Conservation (phyloP, 768 basidiomycete species). For the Neoboletus brunneissimus region DNA sequence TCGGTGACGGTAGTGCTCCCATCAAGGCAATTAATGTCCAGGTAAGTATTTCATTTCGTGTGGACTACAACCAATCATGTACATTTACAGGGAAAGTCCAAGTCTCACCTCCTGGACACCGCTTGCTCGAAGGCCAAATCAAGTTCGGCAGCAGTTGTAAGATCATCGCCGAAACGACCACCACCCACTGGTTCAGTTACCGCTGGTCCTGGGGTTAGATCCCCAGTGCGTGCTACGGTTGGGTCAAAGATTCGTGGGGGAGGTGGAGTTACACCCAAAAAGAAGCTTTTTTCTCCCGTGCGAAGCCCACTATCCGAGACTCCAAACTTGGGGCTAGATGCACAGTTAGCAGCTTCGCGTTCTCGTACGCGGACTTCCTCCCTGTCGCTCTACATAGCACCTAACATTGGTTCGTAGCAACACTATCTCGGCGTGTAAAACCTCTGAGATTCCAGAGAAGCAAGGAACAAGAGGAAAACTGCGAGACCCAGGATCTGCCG, state of each 20-base stretch:
- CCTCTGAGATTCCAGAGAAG: conserved; percentile 11
- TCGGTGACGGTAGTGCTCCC: conserved; percentile 47
- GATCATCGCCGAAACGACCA: conserved; percentile 11
- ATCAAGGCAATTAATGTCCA: conserved; percentile 58
- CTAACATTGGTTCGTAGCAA: conserved; percentile 10
- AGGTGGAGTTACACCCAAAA: conserved; percentile 23
- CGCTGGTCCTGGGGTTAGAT: conserved; percentile 10
- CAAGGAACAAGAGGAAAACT: conserved; percentile 7
- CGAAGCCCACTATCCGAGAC: conserved; percentile 27
- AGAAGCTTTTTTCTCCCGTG: conserved; percentile 20
- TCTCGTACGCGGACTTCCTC: conserved; percentile 21
- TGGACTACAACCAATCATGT: neutral
- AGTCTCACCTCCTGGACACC: conserved; percentile 4
- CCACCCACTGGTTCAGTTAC: neutral
- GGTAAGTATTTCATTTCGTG: conserved; percentile 34
- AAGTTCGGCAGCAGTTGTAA: conserved; percentile 4
- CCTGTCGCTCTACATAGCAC: neutral
- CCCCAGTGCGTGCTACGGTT: conserved; percentile 19
- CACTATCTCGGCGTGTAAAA: conserved; percentile 12
- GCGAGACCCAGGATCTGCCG: neutral
- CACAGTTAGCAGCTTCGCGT: conserved; percentile 7
- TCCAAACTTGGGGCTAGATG: conserved; percentile 15
- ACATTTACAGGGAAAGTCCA: conserved; percentile 16
- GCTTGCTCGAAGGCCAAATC: conserved; percentile 10
- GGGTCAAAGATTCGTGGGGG: conserved; percentile 20